Evolutionary conservation across 163 green algal species (phyloP).

Genomic region (Chlamydomonas reinhardtii): DNA sequence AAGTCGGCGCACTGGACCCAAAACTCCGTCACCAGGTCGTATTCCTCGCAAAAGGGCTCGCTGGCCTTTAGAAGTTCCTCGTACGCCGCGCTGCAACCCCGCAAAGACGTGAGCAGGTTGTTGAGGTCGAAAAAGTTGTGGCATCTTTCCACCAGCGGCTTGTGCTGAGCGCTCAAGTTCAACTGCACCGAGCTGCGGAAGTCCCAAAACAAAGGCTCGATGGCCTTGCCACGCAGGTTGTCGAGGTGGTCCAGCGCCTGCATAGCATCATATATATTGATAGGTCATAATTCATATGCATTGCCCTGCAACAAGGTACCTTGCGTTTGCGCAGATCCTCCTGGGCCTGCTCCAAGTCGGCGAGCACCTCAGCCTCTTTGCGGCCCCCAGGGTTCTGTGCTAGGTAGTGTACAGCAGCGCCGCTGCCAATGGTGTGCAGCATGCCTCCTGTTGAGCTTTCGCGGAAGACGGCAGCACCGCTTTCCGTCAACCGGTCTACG

Average conservation of each 20-base stretch:
- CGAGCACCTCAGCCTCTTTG: too few relatives aligned
- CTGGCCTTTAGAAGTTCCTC: neutral
- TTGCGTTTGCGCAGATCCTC: too few relatives aligned
- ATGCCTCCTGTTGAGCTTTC: too few relatives aligned
- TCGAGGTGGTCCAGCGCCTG: neutral
- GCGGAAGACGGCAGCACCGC: too few relatives aligned
- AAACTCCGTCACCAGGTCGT: neutral
- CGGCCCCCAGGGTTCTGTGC: too few relatives aligned
- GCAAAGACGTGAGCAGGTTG: neutral
- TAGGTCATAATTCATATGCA: too few relatives aligned
- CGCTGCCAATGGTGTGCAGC: too few relatives aligned
- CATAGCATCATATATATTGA: neutral
- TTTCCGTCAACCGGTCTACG: too few relatives aligned
- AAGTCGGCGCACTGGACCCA: neutral
- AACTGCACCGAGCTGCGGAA: neutral
- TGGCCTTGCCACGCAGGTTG: neutral
- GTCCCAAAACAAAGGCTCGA: neutral
- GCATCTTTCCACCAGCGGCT: neutral
- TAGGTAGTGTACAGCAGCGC: too few relatives aligned
- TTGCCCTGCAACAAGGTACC: too few relatives aligned
- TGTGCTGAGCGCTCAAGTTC: neutral
- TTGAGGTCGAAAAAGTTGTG: neutral
- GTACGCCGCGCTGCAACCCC: neutral
- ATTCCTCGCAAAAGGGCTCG: neutral
- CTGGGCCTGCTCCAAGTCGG: too few relatives aligned